phyloP scores from a whole-genome alignment of 2,329 filamentous ascomycete species.

The Fusarium nanum region DNA sequence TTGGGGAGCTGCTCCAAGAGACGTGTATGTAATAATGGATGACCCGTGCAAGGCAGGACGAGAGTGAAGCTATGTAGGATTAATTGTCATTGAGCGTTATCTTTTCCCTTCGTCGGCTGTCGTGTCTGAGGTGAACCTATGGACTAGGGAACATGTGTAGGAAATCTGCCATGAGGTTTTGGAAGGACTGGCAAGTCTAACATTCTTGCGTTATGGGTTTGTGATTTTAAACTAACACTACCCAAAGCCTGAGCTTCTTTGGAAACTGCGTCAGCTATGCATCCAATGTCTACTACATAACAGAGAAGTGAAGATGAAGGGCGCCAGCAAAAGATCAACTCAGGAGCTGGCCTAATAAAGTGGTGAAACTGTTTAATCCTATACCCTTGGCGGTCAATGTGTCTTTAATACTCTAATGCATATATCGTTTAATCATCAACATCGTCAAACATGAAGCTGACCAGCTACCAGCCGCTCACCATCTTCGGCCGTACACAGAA shows the following conservation, averaged over 20 bases:
- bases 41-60: neutral
- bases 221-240: neutral
- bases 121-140: neutral
- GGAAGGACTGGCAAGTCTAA: constrained; percentile 6
- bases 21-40: constrained; percentile 16
- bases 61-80: neutral
- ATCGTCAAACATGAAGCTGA: neutral
- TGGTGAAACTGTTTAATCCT: neutral
- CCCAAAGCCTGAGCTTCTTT: neutral
- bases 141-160: neutral
- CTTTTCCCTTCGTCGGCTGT: neutral
- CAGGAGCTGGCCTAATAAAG: neutral
- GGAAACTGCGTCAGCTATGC: neutral
- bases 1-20: neutral
- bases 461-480: constrained; percentile 14
- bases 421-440: constrained; percentile 2
- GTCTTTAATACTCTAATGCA: neutral
- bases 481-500: constrained; percentile 34
- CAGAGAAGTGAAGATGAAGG: neutral
- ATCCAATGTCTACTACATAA: neutral
- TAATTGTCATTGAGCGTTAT: constrained; percentile 24
- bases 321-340: neutral
- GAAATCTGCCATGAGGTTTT: constrained; percentile 10
- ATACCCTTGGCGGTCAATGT: neutral
- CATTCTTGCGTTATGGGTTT: neutral